Percentiles rank a stretch among this genome's conserved stretches.
phyloP scores from a whole-genome alignment of 2,329 filamentous ascomycete genomes.

The Raffaelea ambrosiae region DNA sequence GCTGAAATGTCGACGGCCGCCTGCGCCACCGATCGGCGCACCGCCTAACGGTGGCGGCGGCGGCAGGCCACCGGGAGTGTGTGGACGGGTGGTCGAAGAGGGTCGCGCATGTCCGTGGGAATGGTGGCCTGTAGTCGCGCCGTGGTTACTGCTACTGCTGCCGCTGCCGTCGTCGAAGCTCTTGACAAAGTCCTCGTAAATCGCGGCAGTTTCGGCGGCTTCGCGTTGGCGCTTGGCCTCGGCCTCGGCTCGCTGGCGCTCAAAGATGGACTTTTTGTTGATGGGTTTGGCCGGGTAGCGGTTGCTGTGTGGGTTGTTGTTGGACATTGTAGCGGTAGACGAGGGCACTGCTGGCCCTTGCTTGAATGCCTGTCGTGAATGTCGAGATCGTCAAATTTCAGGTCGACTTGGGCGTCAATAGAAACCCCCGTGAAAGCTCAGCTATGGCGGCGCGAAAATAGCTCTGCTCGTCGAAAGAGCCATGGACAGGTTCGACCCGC shows the following conservation, averaged over 20 bases:
- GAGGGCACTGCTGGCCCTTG: too few relatives aligned
- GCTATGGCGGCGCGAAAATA: not conserved
- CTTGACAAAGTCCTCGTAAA: slow-evolving; percentile 81
- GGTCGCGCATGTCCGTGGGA: slow-evolving; percentile 16
- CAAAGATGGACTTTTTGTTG: slow-evolving; percentile 73
- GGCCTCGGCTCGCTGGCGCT: slow-evolving; percentile 79
- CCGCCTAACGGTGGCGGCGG: slow-evolving; percentile 21
- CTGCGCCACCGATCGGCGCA: slow-evolving; percentile 13
- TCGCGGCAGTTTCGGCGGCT: slow-evolving; percentile 77
- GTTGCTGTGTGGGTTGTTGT: slow-evolving; percentile 21
- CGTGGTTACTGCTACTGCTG: slow-evolving; percentile 40
- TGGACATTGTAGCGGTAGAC: not conserved
- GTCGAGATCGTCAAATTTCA: too few relatives aligned
- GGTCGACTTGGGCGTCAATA: too few relatives aligned
- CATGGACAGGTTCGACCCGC: not conserved
- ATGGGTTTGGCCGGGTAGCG: slow-evolving; percentile 25
- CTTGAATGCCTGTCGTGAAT: too few relatives aligned
- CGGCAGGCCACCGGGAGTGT: not conserved
- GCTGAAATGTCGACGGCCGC: slow-evolving; percentile 57
- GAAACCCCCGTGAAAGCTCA: too few relatives aligned
- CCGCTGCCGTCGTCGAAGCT: slow-evolving; percentile 59
- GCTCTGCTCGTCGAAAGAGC: not conserved
- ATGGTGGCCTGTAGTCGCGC: slow-evolving; percentile 19
- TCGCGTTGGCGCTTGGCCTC: slow-evolving; percentile 81
- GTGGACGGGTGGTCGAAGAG: slow-evolving; percentile 11